A percentile compares a stretch with the other conserved stretches of the same genome.
phyloP scores from a whole-genome alignment of 352 stramenopile species.

The Phytophthora ohioensis region DNA sequence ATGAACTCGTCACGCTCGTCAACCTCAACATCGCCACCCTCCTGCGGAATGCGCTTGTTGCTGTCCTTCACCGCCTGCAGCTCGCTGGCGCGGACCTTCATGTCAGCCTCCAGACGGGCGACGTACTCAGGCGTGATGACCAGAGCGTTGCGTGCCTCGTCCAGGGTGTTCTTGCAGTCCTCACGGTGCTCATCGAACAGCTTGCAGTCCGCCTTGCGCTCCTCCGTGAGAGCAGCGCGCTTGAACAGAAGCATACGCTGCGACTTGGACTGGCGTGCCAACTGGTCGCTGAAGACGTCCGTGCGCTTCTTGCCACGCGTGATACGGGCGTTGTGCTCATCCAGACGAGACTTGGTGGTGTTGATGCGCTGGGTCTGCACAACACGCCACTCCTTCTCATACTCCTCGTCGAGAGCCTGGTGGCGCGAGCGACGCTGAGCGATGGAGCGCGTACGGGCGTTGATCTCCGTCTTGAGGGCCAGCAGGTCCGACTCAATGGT shows the following conservation, averaged over 20 bases:
- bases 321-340: conserved; percentile 76
- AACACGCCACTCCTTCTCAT: conserved; percentile 88
- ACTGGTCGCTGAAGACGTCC: conserved; percentile 84
- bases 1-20: conserved; percentile 91
- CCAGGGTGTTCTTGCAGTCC: conserved; percentile 80
- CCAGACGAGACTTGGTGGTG: conserved; percentile 70
- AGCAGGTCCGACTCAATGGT: conserved; percentile 81
- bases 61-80: conserved; percentile 80
- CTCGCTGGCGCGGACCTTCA: conserved; percentile 84
- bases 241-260: conserved; percentile 91
- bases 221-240: conserved; percentile 83
- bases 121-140: conserved; percentile 89
- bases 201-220: conserved; percentile 81
- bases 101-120: conserved; percentile 82
- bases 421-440: conserved; percentile 79
- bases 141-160: conserved; percentile 72
- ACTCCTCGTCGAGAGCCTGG: conserved; percentile 81
- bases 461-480: conserved; percentile 84
- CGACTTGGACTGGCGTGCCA: conserved; percentile 82
- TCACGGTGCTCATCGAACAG: conserved; percentile 89
- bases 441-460: conserved; percentile 71
- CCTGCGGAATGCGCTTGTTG: conserved; percentile 86
- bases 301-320: conserved; percentile 85
- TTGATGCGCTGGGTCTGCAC: conserved; percentile 67
- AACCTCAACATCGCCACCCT: conserved; percentile 75